Evolutionary conservation across 148 eudicot genomes (phyloP).

Genomic region (Talinum fruticosum): DNA sequence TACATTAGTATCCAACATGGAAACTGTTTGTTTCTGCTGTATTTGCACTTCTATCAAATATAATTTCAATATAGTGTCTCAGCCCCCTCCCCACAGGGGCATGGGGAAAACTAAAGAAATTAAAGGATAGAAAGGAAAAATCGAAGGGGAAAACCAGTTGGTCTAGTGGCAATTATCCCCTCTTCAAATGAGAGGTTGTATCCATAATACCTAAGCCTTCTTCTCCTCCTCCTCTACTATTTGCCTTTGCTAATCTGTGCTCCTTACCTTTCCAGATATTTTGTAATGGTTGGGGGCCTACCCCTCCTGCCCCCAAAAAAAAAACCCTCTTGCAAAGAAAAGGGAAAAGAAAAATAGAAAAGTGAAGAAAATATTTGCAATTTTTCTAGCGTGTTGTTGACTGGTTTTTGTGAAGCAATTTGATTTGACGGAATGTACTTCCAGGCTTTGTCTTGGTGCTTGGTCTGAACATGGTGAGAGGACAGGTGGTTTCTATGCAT

Average conservation of each 20-base stretch:
- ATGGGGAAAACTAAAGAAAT: too few species aligned
- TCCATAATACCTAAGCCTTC: neutral
- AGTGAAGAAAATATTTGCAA: neutral
- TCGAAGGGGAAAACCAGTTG: too few species aligned
- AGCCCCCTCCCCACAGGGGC: neutral
- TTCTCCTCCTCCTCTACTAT: neutral
- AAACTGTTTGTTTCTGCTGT: neutral
- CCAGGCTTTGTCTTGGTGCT: conserved; percentile 87
- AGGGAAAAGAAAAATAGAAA: neutral
- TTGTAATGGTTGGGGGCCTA: neutral
- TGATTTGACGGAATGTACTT: conserved; percentile 16
- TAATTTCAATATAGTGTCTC: neutral
- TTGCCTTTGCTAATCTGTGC: too few species aligned
- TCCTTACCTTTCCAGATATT: too few species aligned
- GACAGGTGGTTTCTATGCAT: conserved; percentile 91
- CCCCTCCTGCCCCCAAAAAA: neutral
- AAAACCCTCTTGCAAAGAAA: neutral
- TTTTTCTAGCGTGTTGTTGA: neutral
- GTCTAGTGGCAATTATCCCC: neutral
- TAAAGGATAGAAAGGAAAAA: too few species aligned
- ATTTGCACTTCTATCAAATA: neutral
- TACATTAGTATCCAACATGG: neutral
- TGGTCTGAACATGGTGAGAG: conserved; percentile 92
- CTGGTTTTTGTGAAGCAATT: neutral
- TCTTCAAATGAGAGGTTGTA: neutral